Conservation (phyloP, 768 basidiomycete genomes). For the Megacollybia marginata region DNA sequence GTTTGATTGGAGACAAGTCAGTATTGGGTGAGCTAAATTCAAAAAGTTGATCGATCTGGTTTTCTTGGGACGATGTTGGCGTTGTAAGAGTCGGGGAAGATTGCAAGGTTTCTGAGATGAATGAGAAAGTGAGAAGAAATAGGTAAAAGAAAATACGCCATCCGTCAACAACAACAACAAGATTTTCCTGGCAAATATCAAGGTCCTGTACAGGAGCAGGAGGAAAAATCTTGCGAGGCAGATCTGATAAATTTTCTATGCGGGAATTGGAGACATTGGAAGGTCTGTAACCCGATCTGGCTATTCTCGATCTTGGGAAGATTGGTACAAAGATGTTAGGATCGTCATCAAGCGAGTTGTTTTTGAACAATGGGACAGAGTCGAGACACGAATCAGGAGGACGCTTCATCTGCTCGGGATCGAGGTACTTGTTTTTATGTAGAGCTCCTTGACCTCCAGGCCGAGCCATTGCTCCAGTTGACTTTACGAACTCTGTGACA, state of each 20-base stretch:
- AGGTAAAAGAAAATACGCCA: constrained; percentile 42
- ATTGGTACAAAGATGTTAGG: neutral
- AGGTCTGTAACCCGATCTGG: neutral
- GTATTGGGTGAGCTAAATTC: constrained; percentile 41
- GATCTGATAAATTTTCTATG: neutral
- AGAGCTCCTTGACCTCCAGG: neutral
- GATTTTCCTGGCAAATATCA: constrained; percentile 16
- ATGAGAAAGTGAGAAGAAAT: neutral
- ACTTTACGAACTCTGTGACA: constrained; percentile 20
- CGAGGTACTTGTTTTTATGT: constrained; percentile 19
- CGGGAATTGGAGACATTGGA: neutral
- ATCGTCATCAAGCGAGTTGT: neutral
- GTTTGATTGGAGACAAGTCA: constrained; percentile 28
- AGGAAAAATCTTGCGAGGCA: neutral
- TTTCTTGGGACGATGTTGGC: constrained; percentile 34
- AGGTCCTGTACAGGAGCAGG: neutral
- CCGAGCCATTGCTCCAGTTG: constrained; percentile 9
- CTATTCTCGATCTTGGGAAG: neutral
- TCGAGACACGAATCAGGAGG: neutral
- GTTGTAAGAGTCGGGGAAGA: constrained; percentile 30
- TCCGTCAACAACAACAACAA: constrained; percentile 55
- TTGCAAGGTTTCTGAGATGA: too few relatives aligned
- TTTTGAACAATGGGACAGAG: neutral
- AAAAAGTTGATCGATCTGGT: constrained; percentile 47
- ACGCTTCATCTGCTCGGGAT: constrained; percentile 3